Conservation (phyloP, 768 basidiomycete species). For the Pleurotus salmoneostramineus region DNA sequence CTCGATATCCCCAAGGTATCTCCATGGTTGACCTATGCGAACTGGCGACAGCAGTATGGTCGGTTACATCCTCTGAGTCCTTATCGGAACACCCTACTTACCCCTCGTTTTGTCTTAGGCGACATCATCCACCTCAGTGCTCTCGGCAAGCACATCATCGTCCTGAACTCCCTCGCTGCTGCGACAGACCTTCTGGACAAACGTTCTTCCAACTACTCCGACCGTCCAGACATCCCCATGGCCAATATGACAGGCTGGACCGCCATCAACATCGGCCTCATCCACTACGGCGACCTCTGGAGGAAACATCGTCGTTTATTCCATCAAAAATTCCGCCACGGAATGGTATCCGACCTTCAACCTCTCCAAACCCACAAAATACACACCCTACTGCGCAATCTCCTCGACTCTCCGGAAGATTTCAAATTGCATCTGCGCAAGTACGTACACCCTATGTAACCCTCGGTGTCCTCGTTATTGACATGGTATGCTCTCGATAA, state of each 20-base stretch:
- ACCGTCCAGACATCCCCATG: constrained; percentile 12
- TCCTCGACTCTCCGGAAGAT: constrained; percentile 23
- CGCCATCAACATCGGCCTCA: constrained; percentile 24
- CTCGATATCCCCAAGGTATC: constrained; percentile 20
- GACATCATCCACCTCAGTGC: constrained; percentile 31
- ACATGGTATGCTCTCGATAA: constrained; percentile 7
- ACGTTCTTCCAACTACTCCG: constrained; percentile 32
- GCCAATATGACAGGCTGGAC: constrained; percentile 8
- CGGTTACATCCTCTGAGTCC: background rate
- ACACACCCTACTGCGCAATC: constrained; percentile 22
- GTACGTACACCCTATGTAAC: background rate
- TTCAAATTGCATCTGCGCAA: constrained; percentile 17
- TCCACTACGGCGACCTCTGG: constrained; percentile 33
- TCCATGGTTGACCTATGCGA: constrained; percentile 26
- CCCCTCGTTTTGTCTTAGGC: constrained; percentile 14
- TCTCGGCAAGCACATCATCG: constrained; percentile 28
- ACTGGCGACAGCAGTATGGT: constrained; percentile 14
- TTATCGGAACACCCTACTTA: too few species aligned
- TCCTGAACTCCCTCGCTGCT: constrained; percentile 29
- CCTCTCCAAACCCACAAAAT: constrained; percentile 26
- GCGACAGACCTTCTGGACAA: constrained; percentile 34
- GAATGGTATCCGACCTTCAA: constrained; percentile 21
- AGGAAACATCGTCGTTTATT: constrained; percentile 30
- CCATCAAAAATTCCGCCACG: constrained; percentile 31
- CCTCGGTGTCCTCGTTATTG: background rate